phyloP scores from a whole-genome alignment of 108 stramenopile genomes.

The Cyclostephanos tholiformis region DNA sequence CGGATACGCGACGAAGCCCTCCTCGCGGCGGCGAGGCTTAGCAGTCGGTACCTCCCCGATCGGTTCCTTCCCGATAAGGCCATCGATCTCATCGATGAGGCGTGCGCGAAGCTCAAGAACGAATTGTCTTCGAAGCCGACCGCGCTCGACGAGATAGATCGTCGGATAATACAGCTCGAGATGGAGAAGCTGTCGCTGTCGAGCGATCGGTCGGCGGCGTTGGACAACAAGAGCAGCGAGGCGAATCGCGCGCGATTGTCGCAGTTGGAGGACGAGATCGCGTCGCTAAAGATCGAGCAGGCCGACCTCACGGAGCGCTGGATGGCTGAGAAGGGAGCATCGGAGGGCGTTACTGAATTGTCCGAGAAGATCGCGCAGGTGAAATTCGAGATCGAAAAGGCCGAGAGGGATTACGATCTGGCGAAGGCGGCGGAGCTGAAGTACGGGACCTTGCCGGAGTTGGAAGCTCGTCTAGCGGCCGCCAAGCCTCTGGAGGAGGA shows the following conservation, averaged over 20 bases:
- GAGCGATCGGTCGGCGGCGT: conserved; percentile 23
- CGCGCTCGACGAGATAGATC: conserved; percentile 55
- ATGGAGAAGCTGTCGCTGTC: conserved; percentile 55
- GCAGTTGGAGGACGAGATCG: conserved; percentile 78
- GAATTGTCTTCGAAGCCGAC: conserved; percentile 79
- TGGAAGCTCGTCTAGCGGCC: conserved; percentile 69
- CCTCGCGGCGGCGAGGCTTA: conserved; percentile 96
- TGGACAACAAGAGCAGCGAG: conserved; percentile 39
- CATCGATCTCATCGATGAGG: conserved; percentile 98
- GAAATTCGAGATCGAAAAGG: conserved; percentile 87
- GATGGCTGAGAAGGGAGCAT: conserved; percentile 74
- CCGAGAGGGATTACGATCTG: conserved; percentile 93
- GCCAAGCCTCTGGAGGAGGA: conserved; percentile 44
- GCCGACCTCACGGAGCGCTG: conserved; percentile 76
- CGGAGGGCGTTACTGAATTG: conserved; percentile 69
- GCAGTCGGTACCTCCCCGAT: conserved; percentile 95
- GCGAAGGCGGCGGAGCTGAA: conserved; percentile 94
- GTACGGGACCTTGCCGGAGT: conserved; percentile 84
- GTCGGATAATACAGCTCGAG: conserved; percentile 66
- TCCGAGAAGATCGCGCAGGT: conserved; percentile 90
- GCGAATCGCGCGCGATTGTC: conserved; percentile 56
- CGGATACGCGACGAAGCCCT: conserved; percentile 97
- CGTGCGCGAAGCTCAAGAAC: conserved; percentile 90
- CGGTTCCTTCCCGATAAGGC: conserved; percentile 86
- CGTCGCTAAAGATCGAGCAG: conserved; percentile 67